Evolutionary conservation across 2,329 filamentous ascomycete genomes (phyloP).

Genomic region (Microdochium bolleyi): DNA sequence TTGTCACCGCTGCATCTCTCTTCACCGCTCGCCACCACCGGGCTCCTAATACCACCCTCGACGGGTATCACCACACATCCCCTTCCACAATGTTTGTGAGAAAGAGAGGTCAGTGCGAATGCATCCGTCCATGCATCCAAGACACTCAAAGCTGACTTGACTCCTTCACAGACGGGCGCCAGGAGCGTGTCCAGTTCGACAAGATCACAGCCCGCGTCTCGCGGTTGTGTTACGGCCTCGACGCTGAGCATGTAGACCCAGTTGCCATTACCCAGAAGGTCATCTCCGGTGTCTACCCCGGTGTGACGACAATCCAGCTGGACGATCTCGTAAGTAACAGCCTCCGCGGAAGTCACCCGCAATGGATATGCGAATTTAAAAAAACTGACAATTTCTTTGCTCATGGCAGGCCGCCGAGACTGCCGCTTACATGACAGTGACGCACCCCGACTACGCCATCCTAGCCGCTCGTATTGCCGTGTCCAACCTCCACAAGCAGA

Average conservation of each 20-base stretch:
- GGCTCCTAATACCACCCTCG: background rate
- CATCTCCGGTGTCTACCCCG: constrained; percentile 97
- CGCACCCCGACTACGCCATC: constrained; percentile 97
- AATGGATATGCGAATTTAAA: background rate
- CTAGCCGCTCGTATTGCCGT: constrained; percentile 97
- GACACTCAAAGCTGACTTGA: constrained; percentile 7
- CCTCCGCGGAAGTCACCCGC: background rate
- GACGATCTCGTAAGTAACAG: constrained; percentile 76
- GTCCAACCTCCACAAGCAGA: constrained; percentile 99
- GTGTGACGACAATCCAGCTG: constrained; percentile 91
- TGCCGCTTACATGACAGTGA: constrained; percentile 99
- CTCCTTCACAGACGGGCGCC: constrained; percentile 75
- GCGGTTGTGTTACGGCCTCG: constrained; percentile 92
- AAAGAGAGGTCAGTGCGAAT: constrained; percentile 48
- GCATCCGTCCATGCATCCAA: background rate
- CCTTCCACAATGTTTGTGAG: constrained; percentile 49
- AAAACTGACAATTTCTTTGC: background rate
- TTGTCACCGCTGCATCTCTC: background rate
- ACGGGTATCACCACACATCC: constrained; percentile 2
- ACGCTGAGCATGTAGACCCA: constrained; percentile 89
- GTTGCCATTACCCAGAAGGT: constrained; percentile 99
- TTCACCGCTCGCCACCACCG: background rate
- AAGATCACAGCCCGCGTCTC: constrained; percentile 99
- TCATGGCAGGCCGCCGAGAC: constrained; percentile 81
- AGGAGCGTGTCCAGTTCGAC: constrained; percentile 99